Evolutionary conservation across 208 protist genomes (phyloP), one percentile per base, ranked within the genome.

Genomic region (Porcisia deanei): DNA sequence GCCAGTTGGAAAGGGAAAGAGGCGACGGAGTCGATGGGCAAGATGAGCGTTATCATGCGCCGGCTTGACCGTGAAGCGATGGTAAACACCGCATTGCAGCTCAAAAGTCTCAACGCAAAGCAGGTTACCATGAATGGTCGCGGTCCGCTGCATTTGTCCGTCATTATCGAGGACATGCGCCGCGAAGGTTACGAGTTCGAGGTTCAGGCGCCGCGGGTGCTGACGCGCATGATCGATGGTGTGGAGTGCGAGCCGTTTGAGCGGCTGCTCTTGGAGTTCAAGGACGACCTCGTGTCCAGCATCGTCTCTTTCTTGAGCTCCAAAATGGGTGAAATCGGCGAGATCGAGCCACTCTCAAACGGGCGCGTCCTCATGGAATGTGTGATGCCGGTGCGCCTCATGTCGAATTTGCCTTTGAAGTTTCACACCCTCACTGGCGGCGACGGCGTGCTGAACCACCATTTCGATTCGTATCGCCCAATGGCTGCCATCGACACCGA

Each of bases 151-250:
- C 98, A 99, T 84, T 89, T 99, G 16, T 98, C 96, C 71, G 96
- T 99, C 34, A 96, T 99, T 65, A 93, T 99, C 59, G 98, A 99
- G 74, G 97, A 98, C 49, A 99, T 99, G 98, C 91, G 98, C 47
- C 93, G 98, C 71, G 98, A 99, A 78, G 98, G 98, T 37, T 99
- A 96, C 77, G 98, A 99, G 84, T 94, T 99, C 73, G 85, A 97
- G 59, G 91, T 99, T 68, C 97, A 92, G 67, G 96, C 97, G n/a
- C 98, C 98, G 37, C 67, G 76, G 52, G 92, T 99, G n/a, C 69
- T 99, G 10, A 98, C 93, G 20, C 84, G 85, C 53, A 79, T 90
- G 9, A 91, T 95, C 73, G 87, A 98, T 77, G 88, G 80, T 54
- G 84, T 89, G 57, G 80, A 88, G 77, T 96, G 91, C 82, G 94